Conservation (phyloP, 768 basidiomycete genomes). For the Mycena chlorophos region DNA sequence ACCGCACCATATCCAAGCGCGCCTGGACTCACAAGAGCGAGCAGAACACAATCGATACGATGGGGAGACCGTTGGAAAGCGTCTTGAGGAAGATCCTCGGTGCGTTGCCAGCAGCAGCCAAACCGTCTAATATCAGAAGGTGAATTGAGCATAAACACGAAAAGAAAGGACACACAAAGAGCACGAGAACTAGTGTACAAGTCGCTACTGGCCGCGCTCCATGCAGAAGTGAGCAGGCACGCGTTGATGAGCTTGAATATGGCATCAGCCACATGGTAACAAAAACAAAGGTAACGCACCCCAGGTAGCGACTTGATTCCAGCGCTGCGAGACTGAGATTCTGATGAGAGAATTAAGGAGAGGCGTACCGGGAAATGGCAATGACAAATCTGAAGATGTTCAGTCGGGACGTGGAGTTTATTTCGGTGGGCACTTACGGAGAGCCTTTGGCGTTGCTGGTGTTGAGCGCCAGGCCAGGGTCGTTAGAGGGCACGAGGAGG, state of each 20-base stretch:
- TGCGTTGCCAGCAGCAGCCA: constrained; percentile 78
- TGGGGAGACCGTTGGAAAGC: constrained; percentile 73
- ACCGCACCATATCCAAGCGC: background rate
- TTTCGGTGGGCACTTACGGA: constrained; percentile 37
- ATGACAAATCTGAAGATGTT: constrained; percentile 68
- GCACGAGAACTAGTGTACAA: constrained; percentile 87
- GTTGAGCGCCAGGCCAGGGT: constrained; percentile 50
- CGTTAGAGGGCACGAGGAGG: constrained; percentile 60
- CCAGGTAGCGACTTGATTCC: constrained; percentile 88
- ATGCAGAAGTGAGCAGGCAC: constrained; percentile 82
- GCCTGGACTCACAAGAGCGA: constrained; percentile 45
- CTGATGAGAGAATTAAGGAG: background rate
- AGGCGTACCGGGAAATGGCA: constrained; percentile 53
- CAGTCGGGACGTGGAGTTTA: background rate
- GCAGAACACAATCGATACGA: constrained; percentile 67
- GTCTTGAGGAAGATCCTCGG: constrained; percentile 77
- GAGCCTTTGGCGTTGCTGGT: constrained; percentile 69
- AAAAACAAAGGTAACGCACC: constrained; percentile 35
- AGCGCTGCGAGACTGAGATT: constrained; percentile 40
- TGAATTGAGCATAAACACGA: background rate
- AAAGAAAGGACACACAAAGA: constrained; percentile 57
- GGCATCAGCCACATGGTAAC: background rate
- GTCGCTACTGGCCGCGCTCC: constrained; percentile 90
- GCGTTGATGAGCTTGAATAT: constrained; percentile 69
- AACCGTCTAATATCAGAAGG: constrained; percentile 76